Conservation (phyloP, 176 grass and related monocot species). For the Lolium multiflorum region DNA sequence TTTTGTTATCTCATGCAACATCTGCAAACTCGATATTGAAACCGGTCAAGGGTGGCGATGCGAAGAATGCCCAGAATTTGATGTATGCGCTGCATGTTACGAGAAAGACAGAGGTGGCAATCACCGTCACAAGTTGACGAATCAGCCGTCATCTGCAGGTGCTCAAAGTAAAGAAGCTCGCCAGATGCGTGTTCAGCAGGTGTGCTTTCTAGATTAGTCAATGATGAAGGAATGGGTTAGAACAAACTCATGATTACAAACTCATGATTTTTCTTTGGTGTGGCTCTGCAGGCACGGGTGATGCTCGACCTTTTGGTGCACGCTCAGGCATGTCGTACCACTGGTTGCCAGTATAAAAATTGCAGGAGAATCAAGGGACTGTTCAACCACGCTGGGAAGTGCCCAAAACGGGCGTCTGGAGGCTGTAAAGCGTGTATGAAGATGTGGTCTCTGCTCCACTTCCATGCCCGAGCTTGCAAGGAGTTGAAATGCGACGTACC, state of each 20-base stretch:
- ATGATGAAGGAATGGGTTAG: background rate
- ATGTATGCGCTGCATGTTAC: conserved; percentile 77
- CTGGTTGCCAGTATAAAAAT: conserved; percentile 49
- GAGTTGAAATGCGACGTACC: conserved; percentile 66
- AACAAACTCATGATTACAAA: conserved; percentile 3
- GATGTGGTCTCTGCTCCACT: conserved; percentile 56
- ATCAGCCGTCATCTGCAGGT: conserved; percentile 57
- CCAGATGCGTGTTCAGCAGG: conserved; percentile 59
- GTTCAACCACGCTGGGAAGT: conserved; percentile 53
- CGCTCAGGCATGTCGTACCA: conserved; percentile 31
- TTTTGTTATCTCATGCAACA: conserved; percentile 75
- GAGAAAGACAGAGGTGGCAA: conserved; percentile 64
- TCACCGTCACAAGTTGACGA: conserved; percentile 80
- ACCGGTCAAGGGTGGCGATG: conserved; percentile 83
- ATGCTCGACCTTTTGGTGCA: conserved; percentile 55
- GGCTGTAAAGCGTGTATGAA: conserved; percentile 56
- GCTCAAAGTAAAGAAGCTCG: conserved; percentile 78
- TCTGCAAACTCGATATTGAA: conserved; percentile 75
- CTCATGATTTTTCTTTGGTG: conserved; percentile 19
- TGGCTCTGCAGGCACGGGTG: conserved; percentile 43
- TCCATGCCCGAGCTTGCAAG: conserved; percentile 75
- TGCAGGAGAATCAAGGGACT: conserved; percentile 62
- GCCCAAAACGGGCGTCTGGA: conserved; percentile 46
- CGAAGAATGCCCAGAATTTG: conserved; percentile 86
- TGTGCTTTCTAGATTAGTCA: conserved; percentile 39